Evolutionary conservation across 225 moss, liverwort and hornwort genomes (phyloP).

Genomic region (Pleurozium schreberi): DNA sequence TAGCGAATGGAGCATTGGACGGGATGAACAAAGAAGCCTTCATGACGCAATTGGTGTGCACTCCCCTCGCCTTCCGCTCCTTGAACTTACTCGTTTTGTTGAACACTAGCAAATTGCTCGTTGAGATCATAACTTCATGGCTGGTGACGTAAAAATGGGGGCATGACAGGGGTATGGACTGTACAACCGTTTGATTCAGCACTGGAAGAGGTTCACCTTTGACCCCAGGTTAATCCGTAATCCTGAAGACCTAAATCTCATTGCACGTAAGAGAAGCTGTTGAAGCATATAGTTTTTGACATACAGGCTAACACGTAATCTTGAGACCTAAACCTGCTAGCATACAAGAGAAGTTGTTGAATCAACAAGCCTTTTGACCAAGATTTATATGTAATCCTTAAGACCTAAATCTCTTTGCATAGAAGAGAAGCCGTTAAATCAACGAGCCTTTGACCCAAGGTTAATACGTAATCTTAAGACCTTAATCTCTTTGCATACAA

Average conservation of each 20-base stretch:
- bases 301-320: not conserved
- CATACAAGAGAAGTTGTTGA: not conserved
- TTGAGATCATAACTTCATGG: not conserved
- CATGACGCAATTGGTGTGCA: slow-evolving; percentile 34
- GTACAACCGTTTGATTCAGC: slow-evolving; percentile 49
- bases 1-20: slow-evolving; percentile 33
- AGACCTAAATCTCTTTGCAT: not conserved
- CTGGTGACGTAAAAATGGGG: not conserved
- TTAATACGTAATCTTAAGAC: not conserved
- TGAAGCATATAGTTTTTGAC: not conserved
- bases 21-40: slow-evolving; percentile 31
- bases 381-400: slow-evolving; percentile 11
- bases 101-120: not conserved
- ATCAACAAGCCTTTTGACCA: slow-evolving; percentile 9
- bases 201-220: slow-evolving; percentile 72
- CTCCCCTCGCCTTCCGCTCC: not conserved
- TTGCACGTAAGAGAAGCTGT: not conserved
- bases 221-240: slow-evolving; percentile 49
- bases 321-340: not conserved
- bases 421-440: not conserved
- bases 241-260: not conserved
- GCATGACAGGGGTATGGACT: slow-evolving; percentile 60
- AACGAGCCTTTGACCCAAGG: not conserved
- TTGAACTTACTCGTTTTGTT: not conserved
- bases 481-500: not conserved